Percentiles rank a stretch among this genome's conserved stretches.
Conservation (phyloP, 805 yeast species). For the Nakazawaea wyomingensis region DNA sequence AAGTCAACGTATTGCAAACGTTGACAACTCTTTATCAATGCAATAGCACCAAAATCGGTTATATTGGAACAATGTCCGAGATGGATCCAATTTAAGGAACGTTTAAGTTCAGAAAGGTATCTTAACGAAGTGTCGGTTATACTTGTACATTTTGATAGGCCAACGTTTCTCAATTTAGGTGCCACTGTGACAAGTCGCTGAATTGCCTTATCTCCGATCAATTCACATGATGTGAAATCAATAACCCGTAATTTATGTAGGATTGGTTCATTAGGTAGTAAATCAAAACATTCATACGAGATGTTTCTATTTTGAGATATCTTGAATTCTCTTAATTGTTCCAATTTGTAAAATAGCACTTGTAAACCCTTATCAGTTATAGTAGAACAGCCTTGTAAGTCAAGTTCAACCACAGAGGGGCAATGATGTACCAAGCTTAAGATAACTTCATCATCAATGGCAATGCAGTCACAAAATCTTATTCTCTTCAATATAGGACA, state of each 20-base stretch:
- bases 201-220: slow-evolving; percentile 75
- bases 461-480: slow-evolving; percentile 67
- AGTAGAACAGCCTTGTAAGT: slow-evolving; percentile 74
- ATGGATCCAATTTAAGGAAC: slow-evolving; percentile 82
- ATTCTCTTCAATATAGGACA: slow-evolving; percentile 80
- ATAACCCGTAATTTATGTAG: slow-evolving; percentile 71
- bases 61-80: slow-evolving; percentile 90
- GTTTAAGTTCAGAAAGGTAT: slow-evolving; percentile 67
- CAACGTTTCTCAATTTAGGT: slow-evolving; percentile 83
- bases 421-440: slow-evolving; percentile 62
- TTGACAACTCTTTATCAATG: slow-evolving; percentile 70
- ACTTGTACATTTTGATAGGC: slow-evolving; percentile 81
- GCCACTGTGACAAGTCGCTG: slow-evolving; percentile 68
- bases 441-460: slow-evolving; percentile 61
- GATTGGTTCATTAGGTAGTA: slow-evolving; percentile 40
- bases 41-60: slow-evolving; percentile 82
- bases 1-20: slow-evolving; percentile 89
- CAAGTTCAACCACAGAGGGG: slow-evolving; percentile 81
- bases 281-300: slow-evolving; percentile 59
- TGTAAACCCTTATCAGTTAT: slow-evolving; percentile 62
- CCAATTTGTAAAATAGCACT: slow-evolving; percentile 51
- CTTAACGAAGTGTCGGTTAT: slow-evolving; percentile 78
- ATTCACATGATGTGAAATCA: slow-evolving; percentile 79
- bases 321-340: slow-evolving; percentile 80
- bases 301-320: slow-evolving; percentile 68